phyloP scores from a whole-genome alignment of 345 rosid species.

The Stellera chamaejasme region DNA sequence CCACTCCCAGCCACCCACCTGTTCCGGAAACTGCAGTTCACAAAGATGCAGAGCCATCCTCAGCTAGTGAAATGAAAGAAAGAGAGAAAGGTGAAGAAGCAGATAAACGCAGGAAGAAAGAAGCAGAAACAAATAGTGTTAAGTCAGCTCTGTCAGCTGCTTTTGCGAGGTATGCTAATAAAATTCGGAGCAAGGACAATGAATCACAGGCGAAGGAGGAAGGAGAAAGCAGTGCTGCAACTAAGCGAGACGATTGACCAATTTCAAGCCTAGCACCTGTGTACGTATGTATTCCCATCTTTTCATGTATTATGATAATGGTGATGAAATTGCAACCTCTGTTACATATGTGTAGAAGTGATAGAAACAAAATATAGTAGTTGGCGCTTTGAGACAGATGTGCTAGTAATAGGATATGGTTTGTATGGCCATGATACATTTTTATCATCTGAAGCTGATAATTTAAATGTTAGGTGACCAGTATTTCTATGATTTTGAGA shows the following conservation, averaged over 20 bases:
- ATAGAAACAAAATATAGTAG: too few relatives aligned
- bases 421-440: too few relatives aligned
- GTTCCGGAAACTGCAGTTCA: conserved; percentile 34
- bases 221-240: conserved; percentile 20
- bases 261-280: too few relatives aligned
- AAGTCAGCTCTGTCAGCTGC: conserved; percentile 75
- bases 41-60: conserved; percentile 26
- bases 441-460: too few relatives aligned
- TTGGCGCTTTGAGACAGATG: too few relatives aligned
- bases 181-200: conserved; percentile 23
- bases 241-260: conserved; percentile 11
- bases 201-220: conserved; percentile 13
- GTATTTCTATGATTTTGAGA: too few relatives aligned
- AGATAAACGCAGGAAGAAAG: conserved; percentile 44
- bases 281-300: too few relatives aligned
- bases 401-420: too few relatives aligned
- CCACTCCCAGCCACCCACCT: conserved; percentile 37
- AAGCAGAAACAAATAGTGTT: conserved; percentile 50
- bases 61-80: conserved; percentile 31
- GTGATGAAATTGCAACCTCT: too few relatives aligned
- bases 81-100: conserved; percentile 33
- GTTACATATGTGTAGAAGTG: too few relatives aligned
- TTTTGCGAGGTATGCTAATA: conserved; percentile 53
- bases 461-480: too few relatives aligned
- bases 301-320: too few relatives aligned